A percentile compares a stretch with the other conserved stretches of the same genome.
phyloP scores from a whole-genome alignment of 83 land plant species.

The Diphasiastrum complanatum region DNA sequence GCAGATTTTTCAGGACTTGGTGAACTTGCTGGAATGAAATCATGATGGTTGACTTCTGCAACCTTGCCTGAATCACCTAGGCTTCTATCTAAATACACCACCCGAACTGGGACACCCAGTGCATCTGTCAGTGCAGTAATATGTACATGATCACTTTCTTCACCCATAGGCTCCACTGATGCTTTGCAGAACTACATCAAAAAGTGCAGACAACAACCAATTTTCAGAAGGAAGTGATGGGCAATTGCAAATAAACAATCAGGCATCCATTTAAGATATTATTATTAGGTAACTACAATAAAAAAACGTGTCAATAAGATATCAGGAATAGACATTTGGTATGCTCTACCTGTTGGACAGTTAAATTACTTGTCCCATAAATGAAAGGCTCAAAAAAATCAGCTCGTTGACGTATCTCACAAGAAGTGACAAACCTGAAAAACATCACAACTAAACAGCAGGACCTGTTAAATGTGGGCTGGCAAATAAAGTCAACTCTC shows the following conservation, averaged over 20 bases:
- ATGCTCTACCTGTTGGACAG: slow-evolving; percentile 86
- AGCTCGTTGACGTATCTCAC: slow-evolving; percentile 69
- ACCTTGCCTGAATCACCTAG: slow-evolving; percentile 42
- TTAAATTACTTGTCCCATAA: slow-evolving; percentile 51
- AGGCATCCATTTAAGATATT: no score
- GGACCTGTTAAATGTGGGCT: not conserved
- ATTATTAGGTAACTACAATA: no score
- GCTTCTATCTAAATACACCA: slow-evolving; percentile 86
- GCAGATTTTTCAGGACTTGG: slow-evolving; percentile 10
- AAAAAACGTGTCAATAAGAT: no score
- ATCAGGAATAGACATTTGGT: no score
- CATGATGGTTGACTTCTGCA: slow-evolving; percentile 69
- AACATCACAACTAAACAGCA: slow-evolving; percentile 78
- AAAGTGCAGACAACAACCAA: not conserved
- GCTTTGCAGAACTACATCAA: slow-evolving; percentile 73
- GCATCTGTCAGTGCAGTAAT: slow-evolving; percentile 88
- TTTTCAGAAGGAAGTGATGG: no score
- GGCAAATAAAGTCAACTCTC: no score
- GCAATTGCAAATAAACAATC: no score
- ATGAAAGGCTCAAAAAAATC: slow-evolving; percentile 93
- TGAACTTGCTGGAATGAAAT: slow-evolving; percentile 55
- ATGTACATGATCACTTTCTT: slow-evolving; percentile 95
- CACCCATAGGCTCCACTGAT: slow-evolving; percentile 98
- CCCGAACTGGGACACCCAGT: slow-evolving; percentile 87
- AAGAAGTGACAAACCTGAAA: slow-evolving; percentile 91